Evolutionary conservation across 2,329 filamentous ascomycete species (phyloP).

Genomic region (Tolypocladium album): DNA sequence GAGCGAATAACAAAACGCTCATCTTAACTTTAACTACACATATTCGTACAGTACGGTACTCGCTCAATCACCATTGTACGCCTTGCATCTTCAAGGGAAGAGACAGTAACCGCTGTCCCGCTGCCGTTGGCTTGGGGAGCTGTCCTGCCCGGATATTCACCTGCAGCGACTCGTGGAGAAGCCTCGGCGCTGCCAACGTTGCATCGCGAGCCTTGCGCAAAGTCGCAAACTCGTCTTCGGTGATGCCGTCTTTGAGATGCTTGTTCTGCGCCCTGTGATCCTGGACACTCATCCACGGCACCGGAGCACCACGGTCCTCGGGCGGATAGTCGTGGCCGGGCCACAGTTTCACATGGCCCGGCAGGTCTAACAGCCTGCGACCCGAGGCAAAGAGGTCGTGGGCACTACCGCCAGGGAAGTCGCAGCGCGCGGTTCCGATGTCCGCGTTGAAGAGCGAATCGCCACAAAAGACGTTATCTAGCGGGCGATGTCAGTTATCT

Average conservation of each 20-base stretch:
- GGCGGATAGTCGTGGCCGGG: slow-evolving; percentile 44
- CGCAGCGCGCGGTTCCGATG: slow-evolving; percentile 40
- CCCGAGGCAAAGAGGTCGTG: slow-evolving; percentile 31
- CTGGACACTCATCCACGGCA: slow-evolving; percentile 31
- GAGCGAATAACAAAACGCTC: too few relatives aligned
- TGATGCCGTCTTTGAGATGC: slow-evolving; percentile 31
- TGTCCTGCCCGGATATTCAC: slow-evolving; percentile 39
- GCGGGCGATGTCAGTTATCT: neutral
- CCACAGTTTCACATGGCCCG: slow-evolving; percentile 35
- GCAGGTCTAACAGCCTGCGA: slow-evolving; percentile 28
- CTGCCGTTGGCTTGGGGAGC: slow-evolving; percentile 22
- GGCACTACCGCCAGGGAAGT: slow-evolving; percentile 42
- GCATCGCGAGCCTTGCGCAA: slow-evolving; percentile 32
- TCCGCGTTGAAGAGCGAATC: slow-evolving; percentile 43
- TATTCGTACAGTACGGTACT: too few relatives aligned
- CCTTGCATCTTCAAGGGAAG: slow-evolving; percentile 18
- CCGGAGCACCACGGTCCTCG: slow-evolving; percentile 16
- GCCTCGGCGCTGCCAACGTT: slow-evolving; percentile 28
- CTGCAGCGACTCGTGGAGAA: slow-evolving; percentile 41
- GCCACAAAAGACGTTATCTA: slow-evolving; percentile 37
- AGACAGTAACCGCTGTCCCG: slow-evolving; percentile 22
- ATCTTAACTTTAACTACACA: too few relatives aligned
- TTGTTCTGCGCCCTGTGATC: slow-evolving; percentile 36
- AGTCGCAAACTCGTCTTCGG: slow-evolving; percentile 31
- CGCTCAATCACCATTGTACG: neutral